A percentile compares a stretch with the other conserved stretches of the same genome.
phyloP scores from a whole-genome alignment of 2,329 filamentous ascomycete genomes.

The Daldinia eschscholtzii region DNA sequence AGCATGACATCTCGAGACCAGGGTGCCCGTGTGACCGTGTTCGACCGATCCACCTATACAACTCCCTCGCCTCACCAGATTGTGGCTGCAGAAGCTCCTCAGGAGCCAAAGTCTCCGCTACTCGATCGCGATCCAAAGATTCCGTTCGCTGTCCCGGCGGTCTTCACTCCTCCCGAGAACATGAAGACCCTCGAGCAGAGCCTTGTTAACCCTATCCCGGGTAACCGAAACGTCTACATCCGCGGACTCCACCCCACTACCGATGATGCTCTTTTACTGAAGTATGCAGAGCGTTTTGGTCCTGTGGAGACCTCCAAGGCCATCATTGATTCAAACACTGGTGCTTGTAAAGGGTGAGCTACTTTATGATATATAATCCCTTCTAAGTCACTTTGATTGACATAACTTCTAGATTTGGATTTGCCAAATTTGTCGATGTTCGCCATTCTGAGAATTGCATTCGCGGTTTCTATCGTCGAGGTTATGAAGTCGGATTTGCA shows the following conservation, averaged over 20 bases:
- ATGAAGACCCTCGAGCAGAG: constrained; percentile 94
- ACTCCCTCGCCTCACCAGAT: constrained; percentile 75
- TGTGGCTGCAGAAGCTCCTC: constrained; percentile 55
- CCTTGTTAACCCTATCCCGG: constrained; percentile 88
- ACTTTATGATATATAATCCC: background rate
- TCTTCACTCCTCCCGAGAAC: constrained; percentile 85
- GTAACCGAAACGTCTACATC: constrained; percentile 98
- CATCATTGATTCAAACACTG: constrained; percentile 94
- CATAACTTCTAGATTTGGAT: constrained; percentile 79
- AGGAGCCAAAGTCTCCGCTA: constrained; percentile 65
- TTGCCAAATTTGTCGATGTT: constrained; percentile 92
- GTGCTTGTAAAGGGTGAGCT: constrained; percentile 92
- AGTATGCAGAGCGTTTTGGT: constrained; percentile 89
- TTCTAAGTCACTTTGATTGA: constrained; percentile 48
- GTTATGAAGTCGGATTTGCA: constrained; percentile 98
- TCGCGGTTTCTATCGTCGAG: constrained; percentile 91
- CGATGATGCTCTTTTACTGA: constrained; percentile 87
- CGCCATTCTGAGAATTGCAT: constrained; percentile 96
- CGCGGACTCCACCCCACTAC: constrained; percentile 95
- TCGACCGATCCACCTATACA: constrained; percentile 75
- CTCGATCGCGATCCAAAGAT: constrained; percentile 83
- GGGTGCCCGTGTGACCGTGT: constrained; percentile 68
- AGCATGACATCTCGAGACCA: constrained; percentile 70
- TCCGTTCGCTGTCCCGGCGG: constrained; percentile 88
- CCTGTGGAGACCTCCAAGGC: constrained; percentile 97